Percentiles rank a stretch among this genome's conserved stretches.
Conservation (phyloP, 805 yeast species). For the Nakazawaea molendinolei region DNA sequence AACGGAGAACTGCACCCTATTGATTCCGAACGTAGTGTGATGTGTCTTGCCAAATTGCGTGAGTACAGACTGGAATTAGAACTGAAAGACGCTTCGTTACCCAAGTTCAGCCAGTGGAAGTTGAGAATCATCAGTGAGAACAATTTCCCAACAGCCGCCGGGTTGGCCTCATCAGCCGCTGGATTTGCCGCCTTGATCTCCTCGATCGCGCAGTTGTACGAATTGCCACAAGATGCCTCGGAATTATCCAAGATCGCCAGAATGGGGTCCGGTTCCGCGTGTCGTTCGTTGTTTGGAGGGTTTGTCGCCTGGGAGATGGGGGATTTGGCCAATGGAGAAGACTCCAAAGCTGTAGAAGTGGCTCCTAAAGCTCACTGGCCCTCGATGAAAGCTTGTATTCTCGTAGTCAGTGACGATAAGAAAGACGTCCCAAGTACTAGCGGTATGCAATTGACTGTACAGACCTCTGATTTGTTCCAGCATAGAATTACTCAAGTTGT, state of each 20-base stretch:
- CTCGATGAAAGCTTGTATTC: slow-evolving; percentile 80
- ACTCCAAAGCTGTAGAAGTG: slow-evolving; percentile 89
- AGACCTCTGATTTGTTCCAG: slow-evolving; percentile 79
- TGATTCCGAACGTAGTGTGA: slow-evolving; percentile 53
- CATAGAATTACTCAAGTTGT: slow-evolving; percentile 77
- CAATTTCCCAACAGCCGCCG: slow-evolving; percentile 99
- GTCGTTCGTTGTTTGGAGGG: slow-evolving; percentile 95
- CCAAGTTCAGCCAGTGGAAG: slow-evolving; percentile 55
- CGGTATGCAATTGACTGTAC: slow-evolving; percentile 95
- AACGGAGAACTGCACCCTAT: slow-evolving; percentile 81
- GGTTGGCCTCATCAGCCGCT: slow-evolving; percentile 96
- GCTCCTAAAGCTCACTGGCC: slow-evolving; percentile 90
- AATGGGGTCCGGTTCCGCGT: slow-evolving; percentile 98
- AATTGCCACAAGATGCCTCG: slow-evolving; percentile 78
- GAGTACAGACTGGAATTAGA: slow-evolving; percentile 59
- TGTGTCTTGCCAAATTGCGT: slow-evolving; percentile 75
- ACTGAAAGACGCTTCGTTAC: slow-evolving; percentile 41
- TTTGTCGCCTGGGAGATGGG: slow-evolving; percentile 99
- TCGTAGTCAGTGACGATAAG: slow-evolving; percentile 88
- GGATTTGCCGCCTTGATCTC: slow-evolving; percentile 95
- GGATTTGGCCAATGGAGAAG: slow-evolving; percentile 61
- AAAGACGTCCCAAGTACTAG: slow-evolving; percentile 92
- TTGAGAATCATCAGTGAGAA: slow-evolving; percentile 86
- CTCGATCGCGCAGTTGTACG: slow-evolving; percentile 79
- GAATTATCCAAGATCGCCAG: slow-evolving; percentile 92